phyloP scores from a whole-genome alignment of 345 rosid species.

The Noccaea caerulescens region DNA sequence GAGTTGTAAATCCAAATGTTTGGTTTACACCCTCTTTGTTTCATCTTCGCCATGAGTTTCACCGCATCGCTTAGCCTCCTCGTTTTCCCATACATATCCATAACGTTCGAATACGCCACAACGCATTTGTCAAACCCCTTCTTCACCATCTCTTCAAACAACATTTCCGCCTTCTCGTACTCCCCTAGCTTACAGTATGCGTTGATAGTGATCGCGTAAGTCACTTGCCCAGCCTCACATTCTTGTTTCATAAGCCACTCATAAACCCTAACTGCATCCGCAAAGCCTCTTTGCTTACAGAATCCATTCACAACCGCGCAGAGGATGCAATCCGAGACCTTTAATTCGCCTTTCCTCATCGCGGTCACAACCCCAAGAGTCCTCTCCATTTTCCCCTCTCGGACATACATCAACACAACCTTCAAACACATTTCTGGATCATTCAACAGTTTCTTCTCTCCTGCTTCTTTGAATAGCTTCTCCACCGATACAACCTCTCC shows the following conservation, averaged over 20 bases:
- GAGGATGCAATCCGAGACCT: conserved; percentile 73
- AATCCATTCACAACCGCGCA: conserved; percentile 78
- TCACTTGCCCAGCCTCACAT: conserved; percentile 84
- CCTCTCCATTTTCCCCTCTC: conserved; percentile 63
- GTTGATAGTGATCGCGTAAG: conserved; percentile 74
- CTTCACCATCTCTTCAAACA: conserved; percentile 67
- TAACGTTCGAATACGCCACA: conserved; percentile 77
- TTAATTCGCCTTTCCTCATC: conserved; percentile 56
- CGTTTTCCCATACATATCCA: conserved; percentile 79
- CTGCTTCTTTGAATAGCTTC: conserved; percentile 70
- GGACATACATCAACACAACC: conserved; percentile 70
- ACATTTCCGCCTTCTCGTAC: conserved; percentile 62
- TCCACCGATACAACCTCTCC: conserved; percentile 49
- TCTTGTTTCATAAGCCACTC: conserved; percentile 56
- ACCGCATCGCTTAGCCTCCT: conserved; percentile 68
- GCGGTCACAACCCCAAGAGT: conserved; percentile 58
- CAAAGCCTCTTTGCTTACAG: conserved; percentile 63
- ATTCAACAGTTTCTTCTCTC: conserved; percentile 52
- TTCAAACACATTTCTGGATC: conserved; percentile 78
- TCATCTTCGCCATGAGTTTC: conserved; percentile 79
- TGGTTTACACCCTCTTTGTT: conserved; percentile 69
- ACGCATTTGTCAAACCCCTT: conserved; percentile 76
- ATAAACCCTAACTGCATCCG: conserved; percentile 56
- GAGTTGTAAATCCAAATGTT: conserved; percentile 88
- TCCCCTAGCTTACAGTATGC: conserved; percentile 63